These are phyloP conservation scores for Raffaelea arxii DNA, from an alignment of 2,329 filamentous ascomycete species.

Conservation along the genomic window DNA sequence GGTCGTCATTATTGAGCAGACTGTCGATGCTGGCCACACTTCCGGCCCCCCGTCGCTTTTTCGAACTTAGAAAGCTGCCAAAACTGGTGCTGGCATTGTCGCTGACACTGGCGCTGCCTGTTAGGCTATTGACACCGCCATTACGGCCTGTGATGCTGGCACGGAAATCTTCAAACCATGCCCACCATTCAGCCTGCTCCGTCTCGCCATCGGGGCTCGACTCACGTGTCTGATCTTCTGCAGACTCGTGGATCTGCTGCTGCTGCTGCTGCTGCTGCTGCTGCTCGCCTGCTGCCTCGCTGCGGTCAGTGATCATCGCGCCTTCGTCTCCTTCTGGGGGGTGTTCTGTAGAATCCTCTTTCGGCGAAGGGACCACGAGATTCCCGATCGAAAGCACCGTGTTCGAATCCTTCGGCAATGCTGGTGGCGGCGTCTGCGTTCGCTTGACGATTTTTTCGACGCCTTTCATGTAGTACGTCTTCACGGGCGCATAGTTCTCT, in stretches of 20 bases:
- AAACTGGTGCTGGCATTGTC: background rate
- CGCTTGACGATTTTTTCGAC: no score
- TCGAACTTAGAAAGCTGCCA: background rate
- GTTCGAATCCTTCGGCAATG: no score
- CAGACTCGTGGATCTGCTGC: background rate
- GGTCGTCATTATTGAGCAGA: constrained; percentile 10
- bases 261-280: background rate
- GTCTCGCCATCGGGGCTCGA: constrained; percentile 1
- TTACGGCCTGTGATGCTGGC: constrained; percentile 2
- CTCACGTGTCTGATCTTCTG: background rate
- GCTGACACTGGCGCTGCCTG: background rate
- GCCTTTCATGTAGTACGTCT: no score
- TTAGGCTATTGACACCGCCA: background rate
- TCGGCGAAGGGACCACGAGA: no score
- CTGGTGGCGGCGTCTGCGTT: no score
- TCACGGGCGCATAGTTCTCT: no score
- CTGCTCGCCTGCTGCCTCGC: no score
- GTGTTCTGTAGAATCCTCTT: no score
- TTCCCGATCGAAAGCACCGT: no score
- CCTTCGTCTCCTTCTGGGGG: no score
- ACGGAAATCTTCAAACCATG: constrained; percentile 10
- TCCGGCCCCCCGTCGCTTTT: background rate
- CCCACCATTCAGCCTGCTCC: constrained; percentile 12
- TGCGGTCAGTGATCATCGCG: no score
- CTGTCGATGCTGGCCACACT: constrained; percentile 14